Evolutionary conservation across 352 stramenopile species (phyloP).

Genomic region (Phytophthora idaei): DNA sequence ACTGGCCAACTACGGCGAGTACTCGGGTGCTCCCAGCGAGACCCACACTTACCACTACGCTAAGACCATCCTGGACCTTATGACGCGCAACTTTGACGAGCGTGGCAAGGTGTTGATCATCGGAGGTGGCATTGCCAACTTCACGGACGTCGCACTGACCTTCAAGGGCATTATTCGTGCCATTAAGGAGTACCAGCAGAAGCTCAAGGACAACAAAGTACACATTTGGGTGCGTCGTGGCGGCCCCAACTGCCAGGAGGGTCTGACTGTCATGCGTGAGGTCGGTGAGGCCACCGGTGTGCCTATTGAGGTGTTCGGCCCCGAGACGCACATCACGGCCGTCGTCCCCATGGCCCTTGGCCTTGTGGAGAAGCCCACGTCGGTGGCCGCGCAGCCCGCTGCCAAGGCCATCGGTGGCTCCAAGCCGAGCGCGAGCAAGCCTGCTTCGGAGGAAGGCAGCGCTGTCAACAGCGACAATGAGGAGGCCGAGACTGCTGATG

Average conservation of each 20-base stretch:
- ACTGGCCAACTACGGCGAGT: constrained; percentile 98
- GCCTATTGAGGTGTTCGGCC: constrained; percentile 95
- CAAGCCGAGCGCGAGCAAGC: constrained; percentile 31
- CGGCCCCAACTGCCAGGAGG: constrained; percentile 97
- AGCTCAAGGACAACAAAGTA: constrained; percentile 90
- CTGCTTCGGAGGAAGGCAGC: constrained; percentile 32
- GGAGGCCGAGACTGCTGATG: constrained; percentile 29
- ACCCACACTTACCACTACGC: constrained; percentile 98
- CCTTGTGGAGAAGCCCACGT: constrained; percentile 69
- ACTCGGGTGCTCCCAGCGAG: constrained; percentile 95
- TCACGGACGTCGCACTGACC: constrained; percentile 97
- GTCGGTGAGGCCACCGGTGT: constrained; percentile 90
- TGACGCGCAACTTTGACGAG: constrained; percentile 93
- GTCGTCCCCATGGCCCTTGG: constrained; percentile 95
- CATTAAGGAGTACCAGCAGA: constrained; percentile 92
- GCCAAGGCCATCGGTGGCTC: constrained; percentile 29
- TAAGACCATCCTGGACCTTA: constrained; percentile 95
- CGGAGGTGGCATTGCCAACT: constrained; percentile 97
- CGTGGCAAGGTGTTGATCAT: constrained; percentile 97
- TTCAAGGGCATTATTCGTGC: constrained; percentile 98
- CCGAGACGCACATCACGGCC: constrained; percentile 96
- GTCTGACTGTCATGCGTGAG: constrained; percentile 93
- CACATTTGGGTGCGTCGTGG: constrained; percentile 96
- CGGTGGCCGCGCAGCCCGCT: constrained; percentile 19
- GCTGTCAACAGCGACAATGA: constrained; percentile 49